phyloP scores from a whole-genome alignment of 2,329 filamentous ascomycete species.

The Myriosclerotinia duriaeana region DNA sequence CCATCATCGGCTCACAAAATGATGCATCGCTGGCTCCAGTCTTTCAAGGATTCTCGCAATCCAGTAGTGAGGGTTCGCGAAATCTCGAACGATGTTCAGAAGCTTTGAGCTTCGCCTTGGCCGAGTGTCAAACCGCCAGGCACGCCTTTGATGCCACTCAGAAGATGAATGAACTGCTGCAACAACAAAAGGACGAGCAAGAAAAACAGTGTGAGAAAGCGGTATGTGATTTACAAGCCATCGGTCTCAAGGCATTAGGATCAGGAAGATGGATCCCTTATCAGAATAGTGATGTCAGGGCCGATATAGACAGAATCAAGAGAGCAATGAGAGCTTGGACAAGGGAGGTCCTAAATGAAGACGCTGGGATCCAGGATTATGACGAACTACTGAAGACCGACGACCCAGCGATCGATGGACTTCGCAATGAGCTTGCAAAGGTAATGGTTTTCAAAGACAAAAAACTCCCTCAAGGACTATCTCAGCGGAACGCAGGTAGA shows the following conservation, averaged over 20 bases:
- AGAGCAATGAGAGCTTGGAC: not conserved
- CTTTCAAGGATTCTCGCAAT: too few relatives aligned
- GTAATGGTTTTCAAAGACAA: not conserved
- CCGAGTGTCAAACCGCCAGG: too few relatives aligned
- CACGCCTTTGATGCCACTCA: too few relatives aligned
- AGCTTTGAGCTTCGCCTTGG: too few relatives aligned
- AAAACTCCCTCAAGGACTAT: not conserved
- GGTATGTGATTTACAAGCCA: not conserved
- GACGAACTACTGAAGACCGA: too few relatives aligned
- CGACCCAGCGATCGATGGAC: not conserved
- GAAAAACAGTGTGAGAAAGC: not conserved
- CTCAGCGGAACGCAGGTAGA: not conserved
- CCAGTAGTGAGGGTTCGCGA: too few relatives aligned
- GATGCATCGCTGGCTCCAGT: too few relatives aligned
- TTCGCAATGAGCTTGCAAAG: not conserved
- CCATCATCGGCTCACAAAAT: too few relatives aligned
- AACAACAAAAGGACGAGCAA: accelerated
- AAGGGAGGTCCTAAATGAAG: too few relatives aligned
- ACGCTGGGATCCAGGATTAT: too few relatives aligned
- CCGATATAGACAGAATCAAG: not conserved
- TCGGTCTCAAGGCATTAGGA: not conserved
- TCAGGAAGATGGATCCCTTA: not conserved
- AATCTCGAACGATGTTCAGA: too few relatives aligned
- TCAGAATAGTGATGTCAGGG: accelerated
- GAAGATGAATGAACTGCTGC: accelerated